These are phyloP conservation scores for Climacium dendroides DNA, from an alignment of 225 moss, liverwort and hornwort species.

Conservation along the genomic window DNA sequence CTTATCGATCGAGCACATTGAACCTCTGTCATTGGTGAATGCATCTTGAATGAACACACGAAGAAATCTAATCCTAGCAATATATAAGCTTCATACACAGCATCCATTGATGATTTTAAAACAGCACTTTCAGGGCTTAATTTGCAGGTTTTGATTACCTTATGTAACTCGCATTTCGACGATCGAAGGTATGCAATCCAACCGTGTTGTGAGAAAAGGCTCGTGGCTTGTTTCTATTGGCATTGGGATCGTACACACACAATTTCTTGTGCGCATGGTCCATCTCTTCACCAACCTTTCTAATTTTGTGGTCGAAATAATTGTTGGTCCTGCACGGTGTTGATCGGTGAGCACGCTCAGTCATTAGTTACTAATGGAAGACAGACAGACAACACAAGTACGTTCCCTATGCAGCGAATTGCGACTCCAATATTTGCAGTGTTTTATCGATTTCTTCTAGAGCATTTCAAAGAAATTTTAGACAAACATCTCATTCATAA, in stretches of 20 bases:
- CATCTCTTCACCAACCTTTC: conserved; percentile 24
- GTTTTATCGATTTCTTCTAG: neutral
- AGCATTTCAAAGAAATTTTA: neutral
- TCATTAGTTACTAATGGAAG: neutral
- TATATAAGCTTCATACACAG: too few species aligned
- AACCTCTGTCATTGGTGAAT: neutral
- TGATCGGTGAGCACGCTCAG: neutral
- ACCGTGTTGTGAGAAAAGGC: conserved; percentile 10
- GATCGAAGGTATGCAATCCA: conserved; percentile 15
- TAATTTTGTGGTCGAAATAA: conserved; percentile 1
- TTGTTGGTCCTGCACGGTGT: neutral
- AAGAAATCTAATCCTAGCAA: neutral
- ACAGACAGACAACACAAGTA: neutral
- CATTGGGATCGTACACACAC: neutral
- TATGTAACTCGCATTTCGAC: conserved; percentile 28
- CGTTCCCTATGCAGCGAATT: neutral
- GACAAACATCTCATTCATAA: neutral
- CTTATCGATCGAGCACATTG: neutral
- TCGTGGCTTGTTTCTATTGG: conserved; percentile 6
- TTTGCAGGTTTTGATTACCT: neutral
- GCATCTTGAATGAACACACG: neutral
- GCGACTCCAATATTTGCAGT: neutral
- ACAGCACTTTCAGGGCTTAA: neutral
- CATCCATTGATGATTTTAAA: too few species aligned
- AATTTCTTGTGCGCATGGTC: conserved; percentile 6